A percentile compares a stretch with the other conserved stretches of the same genome.
Conservation (phyloP, 768 basidiomycete species). For the Filobasidium wieringae region DNA sequence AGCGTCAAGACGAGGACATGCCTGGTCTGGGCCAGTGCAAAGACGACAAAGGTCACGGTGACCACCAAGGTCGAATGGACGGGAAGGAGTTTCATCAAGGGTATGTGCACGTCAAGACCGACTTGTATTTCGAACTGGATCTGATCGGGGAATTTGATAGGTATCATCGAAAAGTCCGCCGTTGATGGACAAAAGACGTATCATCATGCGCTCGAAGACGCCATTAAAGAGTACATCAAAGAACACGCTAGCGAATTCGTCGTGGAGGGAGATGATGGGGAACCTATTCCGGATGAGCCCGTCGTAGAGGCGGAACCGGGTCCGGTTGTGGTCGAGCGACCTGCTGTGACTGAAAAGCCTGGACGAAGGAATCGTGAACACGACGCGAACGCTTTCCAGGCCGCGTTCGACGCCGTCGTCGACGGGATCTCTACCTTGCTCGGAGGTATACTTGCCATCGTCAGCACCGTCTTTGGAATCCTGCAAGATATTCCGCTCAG, state of each 20-base stretch:
- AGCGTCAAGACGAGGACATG: conserved; percentile 89
- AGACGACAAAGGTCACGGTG: conserved; percentile 66
- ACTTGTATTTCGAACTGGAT: not conserved
- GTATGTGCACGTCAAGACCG: conserved; percentile 42
- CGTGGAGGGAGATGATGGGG: conserved; percentile 51
- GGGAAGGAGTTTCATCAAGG: conserved; percentile 90
- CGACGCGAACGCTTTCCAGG: conserved; percentile 22
- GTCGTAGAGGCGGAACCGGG: conserved; percentile 1
- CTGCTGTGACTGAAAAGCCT: conserved; percentile 22
- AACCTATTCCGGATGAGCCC: conserved; percentile 42
- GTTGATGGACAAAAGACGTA: conserved; percentile 86
- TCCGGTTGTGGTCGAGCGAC: conserved; percentile 10
- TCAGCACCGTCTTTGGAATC: conserved; percentile 19
- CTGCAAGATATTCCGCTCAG: conserved; percentile 19
- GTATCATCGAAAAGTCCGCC: conserved; percentile 81
- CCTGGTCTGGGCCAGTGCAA: conserved; percentile 78
- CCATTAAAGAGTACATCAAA: conserved; percentile 78
- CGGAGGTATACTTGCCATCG: conserved; percentile 18
- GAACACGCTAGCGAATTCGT: conserved; percentile 83
- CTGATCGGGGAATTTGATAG: conserved; percentile 45
- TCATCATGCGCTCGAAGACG: conserved; percentile 66
- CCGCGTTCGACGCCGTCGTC: conserved; percentile 23
- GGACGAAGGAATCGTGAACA: conserved; percentile 21
- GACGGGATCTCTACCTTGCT: conserved; percentile 21
- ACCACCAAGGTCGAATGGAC: conserved; percentile 93